Percentiles rank a stretch among this genome's conserved stretches.
Evolutionary conservation across 345 rosid genomes (phyloP).

Genomic region (Syzygium grande): DNA sequence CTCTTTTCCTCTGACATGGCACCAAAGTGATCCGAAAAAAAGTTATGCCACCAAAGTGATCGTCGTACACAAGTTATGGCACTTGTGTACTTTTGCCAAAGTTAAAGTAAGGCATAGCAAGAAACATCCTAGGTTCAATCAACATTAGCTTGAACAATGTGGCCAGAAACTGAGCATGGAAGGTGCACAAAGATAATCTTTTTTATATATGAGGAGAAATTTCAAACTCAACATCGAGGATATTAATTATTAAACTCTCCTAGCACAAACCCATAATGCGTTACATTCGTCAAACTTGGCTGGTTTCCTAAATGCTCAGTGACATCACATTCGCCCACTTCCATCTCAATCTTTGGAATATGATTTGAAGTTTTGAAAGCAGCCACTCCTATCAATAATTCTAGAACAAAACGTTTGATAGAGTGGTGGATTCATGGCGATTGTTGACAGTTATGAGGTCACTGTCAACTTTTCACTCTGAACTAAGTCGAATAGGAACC

Average conservation of each 20-base stretch:
- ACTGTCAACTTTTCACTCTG: background rate
- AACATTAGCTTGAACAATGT: background rate
- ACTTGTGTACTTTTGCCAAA: too few relatives aligned
- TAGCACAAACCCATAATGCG: background rate
- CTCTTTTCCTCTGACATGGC: too few relatives aligned
- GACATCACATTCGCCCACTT: background rate
- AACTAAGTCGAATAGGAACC: too few relatives aligned
- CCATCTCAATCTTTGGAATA: background rate
- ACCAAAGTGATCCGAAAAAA: too few relatives aligned
- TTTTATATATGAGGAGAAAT: background rate
- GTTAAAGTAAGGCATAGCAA: too few relatives aligned
- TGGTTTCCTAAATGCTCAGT: background rate
- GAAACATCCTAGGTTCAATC: background rate
- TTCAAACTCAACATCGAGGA: background rate
- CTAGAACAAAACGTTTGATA: background rate
- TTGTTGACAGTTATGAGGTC: background rate
- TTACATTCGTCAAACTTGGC: background rate
- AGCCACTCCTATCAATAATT: background rate
- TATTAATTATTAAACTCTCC: background rate
- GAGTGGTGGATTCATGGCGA: background rate
- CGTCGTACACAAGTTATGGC: too few relatives aligned
- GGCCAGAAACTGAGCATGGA: background rate
- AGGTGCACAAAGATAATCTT: background rate
- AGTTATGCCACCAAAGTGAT: too few relatives aligned
- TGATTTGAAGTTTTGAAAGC: background rate